Conservation (phyloP, 345 rosid species). For the Gynandropsis gynandra region DNA sequence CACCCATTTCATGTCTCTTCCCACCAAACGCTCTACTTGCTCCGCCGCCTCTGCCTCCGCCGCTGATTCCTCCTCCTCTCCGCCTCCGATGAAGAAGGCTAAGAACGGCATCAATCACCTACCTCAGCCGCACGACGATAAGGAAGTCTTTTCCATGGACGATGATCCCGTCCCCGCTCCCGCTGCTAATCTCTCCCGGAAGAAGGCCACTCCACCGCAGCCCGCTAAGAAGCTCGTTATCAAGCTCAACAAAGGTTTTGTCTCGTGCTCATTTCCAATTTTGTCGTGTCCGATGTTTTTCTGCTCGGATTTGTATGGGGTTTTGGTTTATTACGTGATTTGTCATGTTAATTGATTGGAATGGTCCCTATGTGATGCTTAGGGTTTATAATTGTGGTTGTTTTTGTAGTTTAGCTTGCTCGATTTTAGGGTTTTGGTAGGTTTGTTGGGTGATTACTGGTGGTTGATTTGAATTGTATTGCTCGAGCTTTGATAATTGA, state of each 20-base stretch:
- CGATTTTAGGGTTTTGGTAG: constrained; percentile 18
- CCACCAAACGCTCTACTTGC: constrained; percentile 65
- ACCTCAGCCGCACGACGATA: constrained; percentile 19
- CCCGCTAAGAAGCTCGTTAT: constrained; percentile 86
- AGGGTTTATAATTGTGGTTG: background rate
- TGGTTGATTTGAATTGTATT: constrained; percentile 11
- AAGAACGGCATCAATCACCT: constrained; percentile 51
- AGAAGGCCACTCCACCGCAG: constrained; percentile 79
- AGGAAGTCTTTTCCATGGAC: constrained; percentile 45
- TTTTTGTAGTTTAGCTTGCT: constrained; percentile 11
- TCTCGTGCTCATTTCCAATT: constrained; percentile 1
- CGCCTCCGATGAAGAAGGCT: constrained; percentile 30
- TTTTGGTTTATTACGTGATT: background rate
- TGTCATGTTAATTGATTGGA: constrained; percentile 17
- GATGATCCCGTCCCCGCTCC: constrained; percentile 52
- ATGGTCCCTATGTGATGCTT: background rate
- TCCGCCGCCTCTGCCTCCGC: constrained; percentile 39
- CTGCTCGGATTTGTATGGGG: background rate
- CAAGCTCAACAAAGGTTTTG: constrained; percentile 70
- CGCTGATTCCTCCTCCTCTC: constrained; percentile 33
- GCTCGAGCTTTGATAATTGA: background rate
- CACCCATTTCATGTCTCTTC: constrained; percentile 63
- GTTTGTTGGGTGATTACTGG: background rate
- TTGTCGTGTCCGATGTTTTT: background rate
- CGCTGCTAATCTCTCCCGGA: constrained; percentile 72